Evolutionary conservation across 2,329 filamentous ascomycete species (phyloP).

Genomic region (Alternaria metachromatica): DNA sequence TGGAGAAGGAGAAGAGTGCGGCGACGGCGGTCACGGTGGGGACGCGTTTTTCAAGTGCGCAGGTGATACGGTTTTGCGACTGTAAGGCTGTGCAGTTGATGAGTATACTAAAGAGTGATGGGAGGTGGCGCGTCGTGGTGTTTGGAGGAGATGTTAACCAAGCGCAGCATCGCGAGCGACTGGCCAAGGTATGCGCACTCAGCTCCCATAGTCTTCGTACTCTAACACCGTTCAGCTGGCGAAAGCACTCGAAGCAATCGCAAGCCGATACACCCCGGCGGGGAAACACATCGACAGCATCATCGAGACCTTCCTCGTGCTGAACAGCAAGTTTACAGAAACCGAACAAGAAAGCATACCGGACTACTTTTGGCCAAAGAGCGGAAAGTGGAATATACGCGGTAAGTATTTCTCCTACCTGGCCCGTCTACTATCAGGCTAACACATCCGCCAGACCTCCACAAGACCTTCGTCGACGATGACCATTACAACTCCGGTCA

Average conservation of each 20-base stretch:
- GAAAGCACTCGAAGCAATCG: slow-evolving; percentile 31
- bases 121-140: slow-evolving; percentile 59
- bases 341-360: slow-evolving; percentile 63
- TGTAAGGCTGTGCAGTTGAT: slow-evolving; percentile 63
- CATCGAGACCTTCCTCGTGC: slow-evolving; percentile 64
- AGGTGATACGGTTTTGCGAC: slow-evolving; percentile 67
- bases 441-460: slow-evolving; percentile 54
- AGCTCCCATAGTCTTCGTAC: too few relatives aligned
- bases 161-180: slow-evolving; percentile 25
- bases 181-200: slow-evolving; percentile 48
- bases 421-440: too few relatives aligned
- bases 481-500: slow-evolving; percentile 63
- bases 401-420: too few relatives aligned
- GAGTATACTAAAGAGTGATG: slow-evolving; percentile 59
- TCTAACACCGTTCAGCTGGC: slow-evolving; percentile 24
- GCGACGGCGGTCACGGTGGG: slow-evolving; percentile 52
- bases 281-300: slow-evolving; percentile 59
- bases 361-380: slow-evolving; percentile 62
- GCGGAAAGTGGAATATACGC: slow-evolving; percentile 62
- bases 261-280: slow-evolving; percentile 53
- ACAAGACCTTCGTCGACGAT: slow-evolving; percentile 67
- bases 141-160: slow-evolving; percentile 56
- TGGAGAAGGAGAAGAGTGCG: slow-evolving; percentile 40
- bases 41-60: slow-evolving; percentile 61
- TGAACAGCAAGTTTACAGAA: slow-evolving; percentile 56